These are phyloP conservation scores for Pseudozyma thailandica DNA, from an alignment of 1,284 basidiomycete species.

Conservation along the genomic window DNA sequence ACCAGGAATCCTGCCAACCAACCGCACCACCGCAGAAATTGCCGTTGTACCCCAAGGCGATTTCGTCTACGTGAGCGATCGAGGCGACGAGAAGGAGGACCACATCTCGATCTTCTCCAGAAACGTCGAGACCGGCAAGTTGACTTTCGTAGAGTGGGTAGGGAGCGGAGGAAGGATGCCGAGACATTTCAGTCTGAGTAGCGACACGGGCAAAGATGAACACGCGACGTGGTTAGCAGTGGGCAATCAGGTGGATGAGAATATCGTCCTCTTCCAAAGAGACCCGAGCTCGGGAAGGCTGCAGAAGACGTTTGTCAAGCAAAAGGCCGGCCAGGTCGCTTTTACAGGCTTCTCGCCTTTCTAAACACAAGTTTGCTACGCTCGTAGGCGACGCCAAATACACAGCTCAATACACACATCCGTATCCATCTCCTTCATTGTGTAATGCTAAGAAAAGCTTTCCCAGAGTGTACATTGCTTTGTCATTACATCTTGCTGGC, in stretches of 20 bases:
- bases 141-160: constrained; percentile 44
- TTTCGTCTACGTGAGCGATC: constrained; percentile 51
- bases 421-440: too few relatives aligned
- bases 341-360: constrained; percentile 53
- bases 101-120: constrained; percentile 53
- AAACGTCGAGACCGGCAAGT: constrained; percentile 15
- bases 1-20: constrained; percentile 30
- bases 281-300: constrained; percentile 28
- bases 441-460: too few relatives aligned
- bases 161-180: constrained; percentile 49
- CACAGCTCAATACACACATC: not conserved
- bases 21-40: constrained; percentile 56
- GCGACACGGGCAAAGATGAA: constrained; percentile 17
- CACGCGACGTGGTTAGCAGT: constrained; percentile 43
- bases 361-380: not conserved
- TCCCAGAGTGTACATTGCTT: too few relatives aligned
- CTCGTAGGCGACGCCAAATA: not conserved
- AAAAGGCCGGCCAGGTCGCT: constrained; percentile 31
- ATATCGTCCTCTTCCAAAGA: constrained; percentile 46
- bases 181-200: constrained; percentile 46
- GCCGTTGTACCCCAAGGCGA: constrained; percentile 46
- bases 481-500: too few relatives aligned
- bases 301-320: constrained; percentile 7
- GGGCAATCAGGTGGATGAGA: constrained; percentile 49
- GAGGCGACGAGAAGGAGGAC: constrained; percentile 50